Evolutionary conservation across 768 basidiomycete species (phyloP).

Genomic region (Pulveroboletus sp.): DNA sequence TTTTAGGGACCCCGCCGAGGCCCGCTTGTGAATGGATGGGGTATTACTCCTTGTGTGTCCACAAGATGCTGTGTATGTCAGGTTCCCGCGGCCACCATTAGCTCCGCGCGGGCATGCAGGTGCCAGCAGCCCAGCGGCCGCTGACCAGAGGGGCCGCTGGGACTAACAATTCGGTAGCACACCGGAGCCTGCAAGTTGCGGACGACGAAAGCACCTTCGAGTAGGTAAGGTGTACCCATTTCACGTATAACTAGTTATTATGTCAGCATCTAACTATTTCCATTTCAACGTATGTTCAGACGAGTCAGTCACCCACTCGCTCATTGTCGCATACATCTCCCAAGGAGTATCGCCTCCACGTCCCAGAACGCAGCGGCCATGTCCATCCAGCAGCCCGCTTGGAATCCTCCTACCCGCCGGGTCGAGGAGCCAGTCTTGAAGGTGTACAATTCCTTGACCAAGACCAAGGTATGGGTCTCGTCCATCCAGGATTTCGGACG

Average conservation of each 20-base stretch:
- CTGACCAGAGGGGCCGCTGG: not conserved
- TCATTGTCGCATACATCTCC: slow-evolving; percentile 6
- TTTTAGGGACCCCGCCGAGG: slow-evolving; percentile 26
- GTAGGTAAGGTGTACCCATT: too few relatives aligned
- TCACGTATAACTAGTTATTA: slow-evolving; percentile 9
- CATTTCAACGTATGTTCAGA: slow-evolving; percentile 20
- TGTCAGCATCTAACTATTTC: slow-evolving; percentile 15
- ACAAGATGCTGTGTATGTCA: not conserved
- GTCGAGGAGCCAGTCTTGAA: slow-evolving; percentile 50
- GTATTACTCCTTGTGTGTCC: not conserved
- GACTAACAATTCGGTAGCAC: too few relatives aligned
- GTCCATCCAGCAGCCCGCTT: slow-evolving; percentile 56
- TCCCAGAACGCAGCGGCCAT: slow-evolving; percentile 29
- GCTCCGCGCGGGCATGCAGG: not conserved
- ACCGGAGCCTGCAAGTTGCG: too few relatives aligned
- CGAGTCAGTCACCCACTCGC: slow-evolving; percentile 12
- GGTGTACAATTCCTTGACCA: slow-evolving; percentile 90
- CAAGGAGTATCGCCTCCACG: slow-evolving; percentile 4
- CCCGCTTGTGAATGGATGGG: slow-evolving; percentile 3
- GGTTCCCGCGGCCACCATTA: not conserved
- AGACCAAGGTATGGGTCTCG: slow-evolving; percentile 65
- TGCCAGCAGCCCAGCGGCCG: not conserved
- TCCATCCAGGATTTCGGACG: slow-evolving; percentile 1
- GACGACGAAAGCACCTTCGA: too few relatives aligned
- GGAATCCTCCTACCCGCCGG: slow-evolving; percentile 38